Evolutionary conservation across 495 filamentous ascomycete genomes (phyloP).

Genomic region (Podospora tetraspora): DNA sequence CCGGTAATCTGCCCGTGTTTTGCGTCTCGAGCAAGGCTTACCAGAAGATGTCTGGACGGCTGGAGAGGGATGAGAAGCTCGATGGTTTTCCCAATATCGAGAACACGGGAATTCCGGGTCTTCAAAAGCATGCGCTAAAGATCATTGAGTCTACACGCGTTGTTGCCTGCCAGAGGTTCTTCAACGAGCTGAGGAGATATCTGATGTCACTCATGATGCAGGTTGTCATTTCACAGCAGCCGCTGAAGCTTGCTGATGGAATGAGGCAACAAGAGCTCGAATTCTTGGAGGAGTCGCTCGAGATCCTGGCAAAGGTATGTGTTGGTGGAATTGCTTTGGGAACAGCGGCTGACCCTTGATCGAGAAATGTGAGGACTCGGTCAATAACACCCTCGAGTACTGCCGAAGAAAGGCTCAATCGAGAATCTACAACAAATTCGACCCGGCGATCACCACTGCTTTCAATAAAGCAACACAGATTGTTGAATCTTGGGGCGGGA

Average conservation of each 20-base stretch:
- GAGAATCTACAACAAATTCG: conserved; percentile 1
- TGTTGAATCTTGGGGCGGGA: conserved; percentile 40
- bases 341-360: background rate
- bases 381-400: background rate
- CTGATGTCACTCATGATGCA: conserved; percentile 51
- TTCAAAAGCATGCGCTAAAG: conserved; percentile 52
- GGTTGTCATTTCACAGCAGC: conserved; percentile 42
- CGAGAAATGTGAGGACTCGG: background rate
- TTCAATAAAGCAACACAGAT: background rate
- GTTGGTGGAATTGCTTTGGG: conserved; percentile 14
- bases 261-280: conserved; percentile 35
- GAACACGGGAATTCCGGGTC: conserved; percentile 48
- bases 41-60: conserved; percentile 52
- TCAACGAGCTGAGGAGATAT: conserved; percentile 45
- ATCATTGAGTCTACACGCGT: conserved; percentile 37
- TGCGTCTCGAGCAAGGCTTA: conserved; percentile 56
- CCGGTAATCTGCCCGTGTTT: conserved; percentile 52
- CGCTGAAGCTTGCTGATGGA: conserved; percentile 37
- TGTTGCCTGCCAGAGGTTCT: conserved; percentile 17
- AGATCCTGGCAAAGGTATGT: conserved; percentile 40
- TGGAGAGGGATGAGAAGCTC: conserved; percentile 34
- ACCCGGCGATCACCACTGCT: background rate
- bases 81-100: conserved; percentile 17
- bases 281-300: conserved; percentile 34
- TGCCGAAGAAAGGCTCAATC: background rate